Base-by-base conservation (phyloP, 2,329 filamentous ascomycete genomes). In the Rhinocladiella mackenziei region DNA sequence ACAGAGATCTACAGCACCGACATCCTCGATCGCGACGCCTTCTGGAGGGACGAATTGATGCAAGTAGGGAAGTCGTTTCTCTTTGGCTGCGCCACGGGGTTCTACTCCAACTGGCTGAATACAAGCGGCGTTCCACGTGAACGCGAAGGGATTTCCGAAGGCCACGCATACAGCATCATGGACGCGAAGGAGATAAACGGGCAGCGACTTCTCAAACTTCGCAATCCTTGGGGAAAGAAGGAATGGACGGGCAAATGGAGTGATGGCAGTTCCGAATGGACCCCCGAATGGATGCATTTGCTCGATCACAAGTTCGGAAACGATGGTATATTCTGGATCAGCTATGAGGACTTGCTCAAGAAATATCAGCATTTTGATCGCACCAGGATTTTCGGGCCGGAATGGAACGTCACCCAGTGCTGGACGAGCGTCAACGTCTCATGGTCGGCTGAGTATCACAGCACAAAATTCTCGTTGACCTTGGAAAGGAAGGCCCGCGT, bases 201-300 rank as follows among this genome's bases (percentile, higher is more conserved):
- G 1, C 68, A 80, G 19, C 75, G 82, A 2, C 68, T 89, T 1
- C 68, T 88, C n/a, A 38, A 25, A 4, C 14, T 25, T 9, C 79
- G 82, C 53, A 92, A 92, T 56, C 87, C 87, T 0, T 92, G 86
- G 86, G 87, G 86, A 1, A 80, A 80, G 52, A 79, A 77, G 22
- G 86, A 89, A 64, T 92, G 86, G 86, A 84, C 78, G 20, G 87
- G 87, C 1, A 73, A 84, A 1, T 92, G 86, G 86, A 82, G 78
- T 26, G 87, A 92, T 58, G 87, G 87, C 0, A 87, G 83, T 5
- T 84, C 86, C 57, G 82, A 91, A 63, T 94, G 87, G 87, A 91
- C 84, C 1, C 73, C 84, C 0, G 81, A 89, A 54, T 87, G 83
- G 77, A 80, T 91, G 65, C 67, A 80, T 48, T 80, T 83, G 56